Evolutionary conservation across 1,139 yeast genomes (phyloP), one percentile per base, ranked within the genome.

Genomic region (Yamadazyma kanchanaburiensis): DNA sequence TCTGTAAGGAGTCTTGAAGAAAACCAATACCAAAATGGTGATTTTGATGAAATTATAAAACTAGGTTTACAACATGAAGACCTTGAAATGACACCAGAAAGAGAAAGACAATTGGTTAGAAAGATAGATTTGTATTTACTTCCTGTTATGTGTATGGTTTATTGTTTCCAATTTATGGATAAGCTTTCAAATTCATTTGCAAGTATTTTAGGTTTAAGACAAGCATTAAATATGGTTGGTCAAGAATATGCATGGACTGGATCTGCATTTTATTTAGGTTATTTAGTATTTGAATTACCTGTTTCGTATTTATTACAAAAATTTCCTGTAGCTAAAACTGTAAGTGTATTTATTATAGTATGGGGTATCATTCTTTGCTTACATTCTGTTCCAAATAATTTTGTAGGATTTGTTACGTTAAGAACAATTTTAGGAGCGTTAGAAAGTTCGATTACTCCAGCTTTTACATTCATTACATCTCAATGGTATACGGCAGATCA

Each of bases 81-180:
- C n/a, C 25, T 45, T 13, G 47, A 42, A 17, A 29, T 51, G 4
- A 48, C 49, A 21, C 45, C 41, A 11, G 46, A 35, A 27, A 35
- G 40, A 8, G 47, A 48, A 25, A 38, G 31, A 18, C 42, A 36
- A 19, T 26, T 55, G 20, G 51, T 45, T 11, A 20, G 74, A 12
- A 34, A 34, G 13, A 34, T 34, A 19, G 85, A 80, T 48, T 25
- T 67, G 11, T 68, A 53, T 40, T 48, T 80, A 38, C 55, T 77
- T 41, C 81, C 86, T 0, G 36, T 79, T 22, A 61, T 80, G 64
- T 69, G 79, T 45, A 37, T 72, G 11, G 51, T 78, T 12, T 77
- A 77, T 48, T 67, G 77, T 12, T 58, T 70, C 25, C 87, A 80
- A 51, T 77, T 71, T 37, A 75, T 80, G 78, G 88, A 80, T 51